Evolutionary conservation across 768 basidiomycete genomes (phyloP).

Genomic region (Rhodotorula sphaerocarpa): DNA sequence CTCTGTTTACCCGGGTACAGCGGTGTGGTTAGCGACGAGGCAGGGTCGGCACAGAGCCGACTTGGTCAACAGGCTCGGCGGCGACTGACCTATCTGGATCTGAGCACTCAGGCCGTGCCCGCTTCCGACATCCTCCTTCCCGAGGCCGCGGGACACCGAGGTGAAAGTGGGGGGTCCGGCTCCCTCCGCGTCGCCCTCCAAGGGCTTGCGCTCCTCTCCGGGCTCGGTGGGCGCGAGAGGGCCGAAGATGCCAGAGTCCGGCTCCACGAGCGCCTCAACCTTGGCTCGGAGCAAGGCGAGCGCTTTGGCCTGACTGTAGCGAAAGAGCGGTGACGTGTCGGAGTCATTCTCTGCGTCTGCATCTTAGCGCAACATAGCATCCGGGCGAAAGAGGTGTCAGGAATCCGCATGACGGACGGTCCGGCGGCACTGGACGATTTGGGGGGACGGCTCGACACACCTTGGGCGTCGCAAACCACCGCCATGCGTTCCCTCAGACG

Average conservation of each 20-base stretch:
- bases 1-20: background rate
- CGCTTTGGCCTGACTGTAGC: background rate
- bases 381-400: background rate
- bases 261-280: conserved; percentile 1
- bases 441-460: background rate
- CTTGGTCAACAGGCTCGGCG: background rate
- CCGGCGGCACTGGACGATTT: no score
- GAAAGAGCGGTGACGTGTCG: conserved; percentile 21
- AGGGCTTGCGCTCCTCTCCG: conserved; percentile 3
- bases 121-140: conserved; percentile 14
- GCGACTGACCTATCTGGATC: conserved; percentile 17
- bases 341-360: conserved; percentile 21
- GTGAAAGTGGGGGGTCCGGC: background rate
- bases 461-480: conserved; percentile 24
- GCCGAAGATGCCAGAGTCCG: conserved; percentile 18
- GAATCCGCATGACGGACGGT: background rate
- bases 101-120: conserved; percentile 24
- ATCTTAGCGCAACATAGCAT: no score
- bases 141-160: conserved; percentile 12
- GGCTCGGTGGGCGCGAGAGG: conserved; percentile 14
- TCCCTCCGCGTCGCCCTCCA: background rate
- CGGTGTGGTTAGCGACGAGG: background rate
- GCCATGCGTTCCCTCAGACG: conserved; percentile 10
- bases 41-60: no score
- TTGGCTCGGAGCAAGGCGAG: conserved; percentile 10